These are phyloP conservation scores for Nematodospora valgi DNA, from an alignment of 805 yeast genomes.

Conservation along the genomic window DNA sequence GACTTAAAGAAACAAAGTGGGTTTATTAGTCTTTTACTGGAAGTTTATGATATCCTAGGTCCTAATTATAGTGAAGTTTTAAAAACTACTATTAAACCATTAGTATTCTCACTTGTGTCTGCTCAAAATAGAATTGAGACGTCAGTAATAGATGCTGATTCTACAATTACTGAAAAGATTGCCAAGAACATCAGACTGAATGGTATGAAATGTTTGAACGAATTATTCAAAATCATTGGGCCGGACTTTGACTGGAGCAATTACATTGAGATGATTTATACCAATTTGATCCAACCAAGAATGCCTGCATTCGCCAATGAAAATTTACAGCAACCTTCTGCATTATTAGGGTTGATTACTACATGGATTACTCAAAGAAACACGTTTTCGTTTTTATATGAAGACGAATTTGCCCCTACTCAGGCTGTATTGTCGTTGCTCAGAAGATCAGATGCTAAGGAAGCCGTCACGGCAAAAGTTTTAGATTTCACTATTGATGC, in stretches of 20 bases:
- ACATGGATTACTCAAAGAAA: conserved; percentile 46
- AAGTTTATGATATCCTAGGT: conserved; percentile 58
- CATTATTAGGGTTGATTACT: conserved; percentile 63
- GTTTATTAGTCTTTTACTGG: conserved; percentile 57
- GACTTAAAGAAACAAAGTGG: conserved; percentile 56
- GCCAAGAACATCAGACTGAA: conserved; percentile 61
- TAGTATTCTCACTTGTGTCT: conserved; percentile 50
- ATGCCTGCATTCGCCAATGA: conserved; percentile 65
- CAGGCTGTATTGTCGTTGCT: conserved; percentile 55
- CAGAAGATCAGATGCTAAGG: conserved; percentile 54
- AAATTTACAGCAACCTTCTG: conserved; percentile 80
- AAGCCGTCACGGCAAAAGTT: conserved; percentile 54
- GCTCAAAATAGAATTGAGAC: conserved; percentile 39
- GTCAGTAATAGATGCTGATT: conserved; percentile 3
- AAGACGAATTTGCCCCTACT: conserved; percentile 54
- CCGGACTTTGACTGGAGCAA: conserved; percentile 52
- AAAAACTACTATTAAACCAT: conserved; percentile 50
- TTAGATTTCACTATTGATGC: conserved; percentile 52
- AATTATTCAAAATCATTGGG: conserved; percentile 53
- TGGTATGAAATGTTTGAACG: conserved; percentile 63
- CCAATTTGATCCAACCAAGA: conserved; percentile 58
- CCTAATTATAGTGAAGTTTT: conserved; percentile 49
- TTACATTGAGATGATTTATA: conserved; percentile 49
- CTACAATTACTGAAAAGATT: conserved; percentile 29
- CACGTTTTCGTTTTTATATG: conserved; percentile 49